Conservation (phyloP, 2,329 filamentous ascomycete species). For the Colletotrichum tabaci region DNA sequence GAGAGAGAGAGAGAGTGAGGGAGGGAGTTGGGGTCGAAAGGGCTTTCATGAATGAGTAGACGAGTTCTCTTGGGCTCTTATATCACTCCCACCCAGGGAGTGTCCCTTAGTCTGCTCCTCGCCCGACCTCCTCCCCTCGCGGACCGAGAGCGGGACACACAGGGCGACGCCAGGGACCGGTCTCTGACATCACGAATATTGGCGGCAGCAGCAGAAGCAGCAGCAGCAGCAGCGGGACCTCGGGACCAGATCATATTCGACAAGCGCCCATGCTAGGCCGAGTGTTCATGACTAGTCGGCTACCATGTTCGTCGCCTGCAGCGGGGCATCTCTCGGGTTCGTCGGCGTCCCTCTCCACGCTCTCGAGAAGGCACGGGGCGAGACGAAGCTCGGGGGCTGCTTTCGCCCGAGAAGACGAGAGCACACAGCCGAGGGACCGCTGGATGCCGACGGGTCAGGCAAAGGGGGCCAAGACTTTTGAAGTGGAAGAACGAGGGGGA, state of each 20-base stretch:
- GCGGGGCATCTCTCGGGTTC: conserved; percentile 35
- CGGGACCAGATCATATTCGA: neutral
- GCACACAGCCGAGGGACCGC: conserved; percentile 6
- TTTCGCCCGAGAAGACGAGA: conserved; percentile 36
- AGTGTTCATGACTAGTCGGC: conserved; percentile 17
- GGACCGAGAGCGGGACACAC: conserved; percentile 33
- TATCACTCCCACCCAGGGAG: conserved; percentile 1
- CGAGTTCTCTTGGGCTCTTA: conserved; percentile 8
- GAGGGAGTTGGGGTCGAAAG: no score
- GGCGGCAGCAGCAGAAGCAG: conserved; percentile 6
- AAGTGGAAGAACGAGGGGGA: neutral
- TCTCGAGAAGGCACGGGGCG: neutral
- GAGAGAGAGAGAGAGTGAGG: neutral
- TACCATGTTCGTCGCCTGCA: conserved; percentile 28
- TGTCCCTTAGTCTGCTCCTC: neutral
- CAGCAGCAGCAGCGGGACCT: neutral
- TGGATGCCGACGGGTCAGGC: no score
- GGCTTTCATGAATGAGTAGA: conserved; percentile 2
- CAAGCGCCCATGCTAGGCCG: neutral
- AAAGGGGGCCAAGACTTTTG: neutral
- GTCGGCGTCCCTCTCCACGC: conserved; percentile 10
- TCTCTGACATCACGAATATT: conserved; percentile 40
- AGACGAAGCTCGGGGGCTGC: conserved; percentile 18
- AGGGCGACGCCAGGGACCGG: conserved; percentile 13
- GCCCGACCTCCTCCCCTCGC: neutral